Conservation (phyloP, 2,329 filamentous ascomycete genomes). For the Chrysosphaeria jannelii region DNA sequence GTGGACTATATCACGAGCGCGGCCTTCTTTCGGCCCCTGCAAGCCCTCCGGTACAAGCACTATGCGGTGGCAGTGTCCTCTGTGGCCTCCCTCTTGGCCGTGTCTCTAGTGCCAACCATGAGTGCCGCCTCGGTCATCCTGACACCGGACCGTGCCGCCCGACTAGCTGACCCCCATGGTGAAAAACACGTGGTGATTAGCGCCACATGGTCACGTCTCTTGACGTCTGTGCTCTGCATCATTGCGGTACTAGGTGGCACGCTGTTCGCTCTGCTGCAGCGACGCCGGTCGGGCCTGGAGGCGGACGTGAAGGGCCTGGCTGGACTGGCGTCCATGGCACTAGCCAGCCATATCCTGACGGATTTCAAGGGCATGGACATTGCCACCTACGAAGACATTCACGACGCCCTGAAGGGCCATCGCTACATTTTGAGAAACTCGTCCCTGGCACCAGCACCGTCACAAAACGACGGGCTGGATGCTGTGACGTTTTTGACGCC, state of each 20-base stretch:
- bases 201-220: constrained; percentile 26
- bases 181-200: constrained; percentile 25
- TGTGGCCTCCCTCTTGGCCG: constrained; percentile 29
- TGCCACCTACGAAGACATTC: constrained; percentile 33
- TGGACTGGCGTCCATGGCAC: constrained; percentile 46
- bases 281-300: constrained; percentile 31
- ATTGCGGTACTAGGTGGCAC: constrained; percentile 25
- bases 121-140: constrained; percentile 31
- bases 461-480: too few species aligned
- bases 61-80: constrained; percentile 39
- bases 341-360: constrained; percentile 39
- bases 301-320: constrained; percentile 44
- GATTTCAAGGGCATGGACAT: constrained; percentile 46
- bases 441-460: constrained; percentile 28
- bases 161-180: constrained; percentile 12
- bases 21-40: constrained; percentile 31
- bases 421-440: constrained; percentile 42
- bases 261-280: constrained; percentile 28
- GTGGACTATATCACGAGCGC: constrained; percentile 44
- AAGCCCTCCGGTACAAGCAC: constrained; percentile 29
- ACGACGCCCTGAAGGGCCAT: constrained; percentile 30
- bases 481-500: too few species aligned
- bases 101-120: constrained; percentile 37
- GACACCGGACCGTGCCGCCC: constrained; percentile 17
- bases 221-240: constrained; percentile 23